These are phyloP conservation scores for Hamigera avellanea DNA, from an alignment of 495 filamentous ascomycete genomes.

Conservation along the genomic window DNA sequence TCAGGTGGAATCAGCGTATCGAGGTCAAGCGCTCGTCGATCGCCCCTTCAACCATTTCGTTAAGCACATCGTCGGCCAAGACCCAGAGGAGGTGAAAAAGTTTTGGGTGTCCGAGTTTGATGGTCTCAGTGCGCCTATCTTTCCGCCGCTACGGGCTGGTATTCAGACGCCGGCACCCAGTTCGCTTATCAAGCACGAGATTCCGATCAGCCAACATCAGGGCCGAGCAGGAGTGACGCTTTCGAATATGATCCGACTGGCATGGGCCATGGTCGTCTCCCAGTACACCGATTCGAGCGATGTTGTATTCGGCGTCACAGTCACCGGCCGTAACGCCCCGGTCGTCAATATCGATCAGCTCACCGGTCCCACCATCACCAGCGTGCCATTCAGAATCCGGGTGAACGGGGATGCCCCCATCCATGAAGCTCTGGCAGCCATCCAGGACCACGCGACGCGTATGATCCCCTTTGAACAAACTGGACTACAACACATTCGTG, in stretches of 20 bases:
- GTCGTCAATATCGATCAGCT: slow-evolving; percentile 18
- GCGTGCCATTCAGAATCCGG: slow-evolving; percentile 36
- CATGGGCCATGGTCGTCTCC: slow-evolving; percentile 25
- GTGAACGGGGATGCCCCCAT: slow-evolving; percentile 13
- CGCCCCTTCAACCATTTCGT: slow-evolving; percentile 12
- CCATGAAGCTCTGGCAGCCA: slow-evolving; percentile 17
- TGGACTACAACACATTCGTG: slow-evolving; percentile 41
- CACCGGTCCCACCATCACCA: slow-evolving; percentile 25
- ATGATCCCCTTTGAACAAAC: slow-evolving; percentile 23
- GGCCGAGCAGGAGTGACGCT: slow-evolving; percentile 7
- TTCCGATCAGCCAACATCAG: not conserved
- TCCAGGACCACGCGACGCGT: slow-evolving; percentile 23
- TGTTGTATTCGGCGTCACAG: slow-evolving; percentile 20
- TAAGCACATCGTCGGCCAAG: slow-evolving; percentile 6
- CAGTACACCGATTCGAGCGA: slow-evolving; percentile 16
- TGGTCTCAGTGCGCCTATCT: slow-evolving; percentile 27
- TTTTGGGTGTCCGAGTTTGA: slow-evolving; percentile 25
- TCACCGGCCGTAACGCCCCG: slow-evolving; percentile 20
- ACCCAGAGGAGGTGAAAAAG: slow-evolving; percentile 6
- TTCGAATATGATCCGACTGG: slow-evolving; percentile 15
- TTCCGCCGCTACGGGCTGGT: slow-evolving; percentile 30
- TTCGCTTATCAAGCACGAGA: slow-evolving; percentile 25
- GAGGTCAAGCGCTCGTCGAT: slow-evolving; percentile 16
- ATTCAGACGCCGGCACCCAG: not conserved
- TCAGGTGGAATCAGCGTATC: slow-evolving; percentile 8